phyloP scores from a whole-genome alignment of 768 basidiomycete species.

The Termitomyces sp. region DNA sequence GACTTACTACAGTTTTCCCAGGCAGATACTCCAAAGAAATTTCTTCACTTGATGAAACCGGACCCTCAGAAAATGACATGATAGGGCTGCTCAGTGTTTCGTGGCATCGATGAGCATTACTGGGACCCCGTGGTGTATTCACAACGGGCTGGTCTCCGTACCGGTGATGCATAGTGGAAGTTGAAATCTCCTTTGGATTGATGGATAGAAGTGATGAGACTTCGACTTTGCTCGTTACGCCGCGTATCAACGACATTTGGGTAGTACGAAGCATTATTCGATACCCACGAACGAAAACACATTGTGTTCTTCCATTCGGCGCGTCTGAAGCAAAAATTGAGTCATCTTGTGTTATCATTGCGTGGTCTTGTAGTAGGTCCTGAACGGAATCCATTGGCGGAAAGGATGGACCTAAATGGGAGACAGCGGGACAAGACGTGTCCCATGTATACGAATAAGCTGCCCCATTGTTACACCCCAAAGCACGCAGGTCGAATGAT shows the following conservation, averaged over 20 bases:
- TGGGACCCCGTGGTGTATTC: not conserved
- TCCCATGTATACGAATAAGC: slow-evolving; percentile 12
- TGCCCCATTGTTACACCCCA: not conserved
- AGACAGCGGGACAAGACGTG: slow-evolving; percentile 7
- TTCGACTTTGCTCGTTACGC: slow-evolving; percentile 1
- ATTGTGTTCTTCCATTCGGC: slow-evolving; percentile 7
- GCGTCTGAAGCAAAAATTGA: slow-evolving; percentile 5
- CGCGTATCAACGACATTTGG: slow-evolving; percentile 1
- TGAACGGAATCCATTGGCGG: slow-evolving; percentile 1
- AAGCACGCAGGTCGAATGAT: slow-evolving; percentile 6
- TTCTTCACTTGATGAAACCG: not conserved
- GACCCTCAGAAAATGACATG: not conserved
- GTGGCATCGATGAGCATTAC: not conserved
- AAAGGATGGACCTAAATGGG: slow-evolving; percentile 8
- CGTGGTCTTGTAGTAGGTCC: not conserved
- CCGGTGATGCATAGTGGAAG: not conserved
- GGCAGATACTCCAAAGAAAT: slow-evolving; percentile 3
- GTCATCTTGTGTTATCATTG: slow-evolving; percentile 6
- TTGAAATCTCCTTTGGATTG: slow-evolving; percentile 4
- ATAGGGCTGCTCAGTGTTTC: not conserved
- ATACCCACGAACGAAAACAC: slow-evolving; percentile 13
- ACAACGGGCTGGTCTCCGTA: not conserved
- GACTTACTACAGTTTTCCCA: not conserved
- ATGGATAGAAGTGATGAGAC: slow-evolving; percentile 6
- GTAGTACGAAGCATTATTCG: slow-evolving; percentile 11